phyloP scores from a whole-genome alignment of 1,139 yeast species.

The Taiozyma onychis region DNA sequence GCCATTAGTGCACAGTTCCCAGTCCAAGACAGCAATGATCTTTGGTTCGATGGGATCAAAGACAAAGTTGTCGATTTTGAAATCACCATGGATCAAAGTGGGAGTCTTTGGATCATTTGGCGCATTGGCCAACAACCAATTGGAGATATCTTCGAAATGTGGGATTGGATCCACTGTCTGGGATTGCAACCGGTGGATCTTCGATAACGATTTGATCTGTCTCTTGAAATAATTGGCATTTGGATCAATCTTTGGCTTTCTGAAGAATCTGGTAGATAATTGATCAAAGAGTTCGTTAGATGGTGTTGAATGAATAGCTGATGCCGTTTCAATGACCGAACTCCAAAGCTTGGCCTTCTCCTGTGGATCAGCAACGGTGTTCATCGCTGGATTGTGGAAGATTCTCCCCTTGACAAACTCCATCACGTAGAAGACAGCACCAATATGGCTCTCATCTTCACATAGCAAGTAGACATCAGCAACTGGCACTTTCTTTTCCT shows the following conservation, averaged over 20 bases:
- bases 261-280: conserved; percentile 43
- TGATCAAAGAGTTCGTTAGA: conserved; percentile 38
- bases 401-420: conserved; percentile 55
- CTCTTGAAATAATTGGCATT: conserved; percentile 43
- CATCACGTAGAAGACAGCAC: conserved; percentile 55
- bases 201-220: conserved; percentile 45
- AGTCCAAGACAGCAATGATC: conserved; percentile 56
- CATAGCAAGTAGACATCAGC: conserved; percentile 43
- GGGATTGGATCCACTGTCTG: conserved; percentile 48
- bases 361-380: conserved; percentile 27
- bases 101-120: conserved; percentile 45
- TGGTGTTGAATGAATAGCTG: conserved; percentile 49
- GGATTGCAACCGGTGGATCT: conserved; percentile 47
- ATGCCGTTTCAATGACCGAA: conserved; percentile 45
- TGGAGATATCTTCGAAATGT: conserved; percentile 36
- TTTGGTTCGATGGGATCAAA: conserved; percentile 45
- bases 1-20: conserved; percentile 68
- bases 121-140: conserved; percentile 37
- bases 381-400: conserved; percentile 48
- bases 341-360: conserved; percentile 38
- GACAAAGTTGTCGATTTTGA: conserved; percentile 57
- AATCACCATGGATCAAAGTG: conserved; percentile 61
- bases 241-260: conserved; percentile 27
- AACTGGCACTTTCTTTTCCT: conserved; percentile 36
- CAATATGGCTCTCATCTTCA: conserved; percentile 46